Percentiles rank a stretch among this genome's conserved stretches.
These are phyloP conservation scores for Candida tetrigidarum DNA, from an alignment of 1,139 yeast species.

Conservation along the genomic window DNA sequence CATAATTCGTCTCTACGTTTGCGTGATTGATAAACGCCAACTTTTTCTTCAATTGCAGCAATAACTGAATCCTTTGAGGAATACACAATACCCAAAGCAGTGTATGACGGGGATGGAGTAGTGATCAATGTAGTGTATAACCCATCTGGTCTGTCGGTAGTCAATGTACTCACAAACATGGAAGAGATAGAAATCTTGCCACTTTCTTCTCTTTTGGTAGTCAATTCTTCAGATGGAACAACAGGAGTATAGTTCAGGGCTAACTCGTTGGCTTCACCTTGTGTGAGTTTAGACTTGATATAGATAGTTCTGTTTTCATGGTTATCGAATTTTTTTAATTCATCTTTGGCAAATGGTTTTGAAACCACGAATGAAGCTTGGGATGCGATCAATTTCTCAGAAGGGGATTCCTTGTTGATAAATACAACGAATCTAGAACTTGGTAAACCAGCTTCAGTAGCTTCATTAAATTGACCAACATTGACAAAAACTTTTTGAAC, in stretches of 20 bases:
- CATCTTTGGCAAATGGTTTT: conserved; percentile 18
- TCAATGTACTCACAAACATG: conserved; percentile 57
- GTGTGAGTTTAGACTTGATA: conserved; percentile 27
- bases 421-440: conserved; percentile 56
- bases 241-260: conserved; percentile 54
- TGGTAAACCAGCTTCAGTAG: conserved; percentile 61
- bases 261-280: conserved; percentile 31
- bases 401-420: conserved; percentile 20
- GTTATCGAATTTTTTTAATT: conserved; percentile 23
- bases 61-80: conserved; percentile 81
- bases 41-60: conserved; percentile 78
- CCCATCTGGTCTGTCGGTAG: conserved; percentile 87
- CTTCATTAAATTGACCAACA: conserved; percentile 32
- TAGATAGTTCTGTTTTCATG: conserved; percentile 52
- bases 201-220: conserved; percentile 39
- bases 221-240: conserved; percentile 42
- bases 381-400: conserved; percentile 20
- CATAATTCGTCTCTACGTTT: conserved; percentile 81
- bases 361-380: conserved; percentile 30
- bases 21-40: conserved; percentile 95
- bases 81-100: conserved; percentile 87
- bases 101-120: conserved; percentile 52
- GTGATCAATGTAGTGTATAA: conserved; percentile 85
- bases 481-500: conserved; percentile 55
- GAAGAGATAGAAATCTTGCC: conserved; percentile 52